These are phyloP conservation scores for Pyrenochaeta sp. DNA, from an alignment of 2,329 filamentous ascomycete genomes.

Conservation along the genomic window DNA sequence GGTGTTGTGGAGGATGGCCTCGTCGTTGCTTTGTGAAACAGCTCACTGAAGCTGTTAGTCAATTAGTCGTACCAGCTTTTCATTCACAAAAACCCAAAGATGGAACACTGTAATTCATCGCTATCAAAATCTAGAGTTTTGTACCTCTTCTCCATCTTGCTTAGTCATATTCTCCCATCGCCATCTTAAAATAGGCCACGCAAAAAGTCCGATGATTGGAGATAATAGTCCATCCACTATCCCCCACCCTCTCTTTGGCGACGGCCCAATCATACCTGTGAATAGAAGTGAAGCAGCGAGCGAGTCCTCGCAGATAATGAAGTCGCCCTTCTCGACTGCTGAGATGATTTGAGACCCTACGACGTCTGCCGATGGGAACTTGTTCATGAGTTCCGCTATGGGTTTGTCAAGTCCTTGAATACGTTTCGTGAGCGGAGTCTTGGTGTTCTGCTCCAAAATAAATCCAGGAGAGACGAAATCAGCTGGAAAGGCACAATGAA, in stretches of 20 bases:
- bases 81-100: too few relatives aligned
- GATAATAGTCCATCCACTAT: conserved; percentile 9
- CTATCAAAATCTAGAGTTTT: too few relatives aligned
- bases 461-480: conserved; percentile 36
- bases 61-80: too few relatives aligned
- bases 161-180: too few relatives aligned
- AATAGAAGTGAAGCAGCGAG: conserved; percentile 23
- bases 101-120: too few relatives aligned
- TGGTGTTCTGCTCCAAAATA: conserved; percentile 35
- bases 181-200: conserved; percentile 8
- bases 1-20: too few relatives aligned
- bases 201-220: conserved; percentile 2
- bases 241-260: conserved; percentile 30
- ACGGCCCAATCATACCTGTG: conserved; percentile 11
- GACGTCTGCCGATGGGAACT: conserved; percentile 28
- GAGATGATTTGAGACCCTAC: conserved; percentile 28
- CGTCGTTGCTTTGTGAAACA: too few relatives aligned
- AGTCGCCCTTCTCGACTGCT: conserved; percentile 31
- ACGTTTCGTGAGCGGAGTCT: conserved; percentile 35
- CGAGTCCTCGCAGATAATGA: conserved; percentile 29
- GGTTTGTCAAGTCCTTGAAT: conserved; percentile 31
- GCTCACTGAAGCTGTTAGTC: too few relatives aligned
- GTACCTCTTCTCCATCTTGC: not conserved
- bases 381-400: too few relatives aligned
- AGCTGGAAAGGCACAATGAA: conserved; percentile 34